A percentile compares a stretch with the other conserved stretches of the same genome.
phyloP scores from a whole-genome alignment of 805 yeast genomes.

The Candida boleticola region DNA sequence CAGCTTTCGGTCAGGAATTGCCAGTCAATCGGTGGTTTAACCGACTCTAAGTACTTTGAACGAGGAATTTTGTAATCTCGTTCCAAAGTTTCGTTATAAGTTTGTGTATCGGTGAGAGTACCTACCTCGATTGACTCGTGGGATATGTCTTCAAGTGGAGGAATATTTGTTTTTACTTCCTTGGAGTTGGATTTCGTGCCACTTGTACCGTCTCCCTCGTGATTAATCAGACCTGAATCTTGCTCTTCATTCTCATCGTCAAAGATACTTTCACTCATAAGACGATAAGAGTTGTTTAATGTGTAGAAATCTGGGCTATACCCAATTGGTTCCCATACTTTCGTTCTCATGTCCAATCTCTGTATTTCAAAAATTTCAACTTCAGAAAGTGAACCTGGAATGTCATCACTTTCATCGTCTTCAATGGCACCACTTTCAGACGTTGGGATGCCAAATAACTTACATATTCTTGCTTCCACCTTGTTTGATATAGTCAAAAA shows the following conservation, averaged over 20 bases:
- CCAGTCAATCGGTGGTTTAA: constrained; percentile 64
- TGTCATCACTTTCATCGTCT: constrained; percentile 19
- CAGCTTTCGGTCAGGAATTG: constrained; percentile 51
- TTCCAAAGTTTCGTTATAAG: constrained; percentile 3
- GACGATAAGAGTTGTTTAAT: constrained; percentile 32
- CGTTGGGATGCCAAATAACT: background rate
- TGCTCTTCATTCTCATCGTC: background rate
- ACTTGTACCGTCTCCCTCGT: constrained; percentile 8
- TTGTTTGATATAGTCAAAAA: constrained; percentile 47
- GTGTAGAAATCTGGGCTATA: constrained; percentile 55
- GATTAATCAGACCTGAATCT: constrained; percentile 5
- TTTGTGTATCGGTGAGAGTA: background rate
- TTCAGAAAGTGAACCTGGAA: constrained; percentile 40
- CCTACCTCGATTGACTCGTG: background rate
- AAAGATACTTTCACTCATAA: background rate
- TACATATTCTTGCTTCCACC: constrained; percentile 32
- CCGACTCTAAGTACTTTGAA: constrained; percentile 30
- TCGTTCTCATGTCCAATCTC: constrained; percentile 42
- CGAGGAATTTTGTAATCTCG: constrained; percentile 4
- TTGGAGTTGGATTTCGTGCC: background rate
- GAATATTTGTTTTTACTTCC: constrained; percentile 8
- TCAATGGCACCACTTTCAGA: constrained; percentile 9
- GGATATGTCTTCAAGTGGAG: background rate
- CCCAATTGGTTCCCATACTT: constrained; percentile 65
- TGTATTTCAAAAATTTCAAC: constrained; percentile 73